Percentiles rank a stretch among this genome's conserved stretches.
phyloP scores from a whole-genome alignment of 2,329 filamentous ascomycete genomes.

The Fusarium verticillioides region DNA sequence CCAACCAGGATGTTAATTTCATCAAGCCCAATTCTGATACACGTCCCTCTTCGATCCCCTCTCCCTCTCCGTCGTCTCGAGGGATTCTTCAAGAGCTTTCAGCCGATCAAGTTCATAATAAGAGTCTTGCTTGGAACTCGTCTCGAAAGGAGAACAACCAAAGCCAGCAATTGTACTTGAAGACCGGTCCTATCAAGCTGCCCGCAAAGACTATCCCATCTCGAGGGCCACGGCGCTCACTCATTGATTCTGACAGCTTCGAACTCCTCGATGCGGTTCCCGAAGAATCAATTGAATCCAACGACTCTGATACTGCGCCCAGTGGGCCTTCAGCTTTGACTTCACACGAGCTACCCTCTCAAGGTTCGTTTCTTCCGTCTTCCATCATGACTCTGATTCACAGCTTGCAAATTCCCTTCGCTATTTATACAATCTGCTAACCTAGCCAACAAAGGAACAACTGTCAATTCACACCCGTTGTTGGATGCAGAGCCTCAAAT shows the following conservation, averaged over 20 bases:
- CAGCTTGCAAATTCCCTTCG: not conserved
- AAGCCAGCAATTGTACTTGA: slow-evolving; percentile 5
- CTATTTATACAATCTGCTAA: slow-evolving; percentile 24
- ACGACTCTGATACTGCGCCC: slow-evolving; percentile 8
- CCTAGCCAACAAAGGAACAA: slow-evolving; percentile 12
- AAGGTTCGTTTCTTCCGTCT: slow-evolving; percentile 30
- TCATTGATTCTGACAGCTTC: slow-evolving; percentile 48
- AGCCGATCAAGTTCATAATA: slow-evolving; percentile 43
- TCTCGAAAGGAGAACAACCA: slow-evolving; percentile 1
- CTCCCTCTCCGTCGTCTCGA: slow-evolving; percentile 28
- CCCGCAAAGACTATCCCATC: slow-evolving; percentile 22
- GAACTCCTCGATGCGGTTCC: slow-evolving; percentile 49
- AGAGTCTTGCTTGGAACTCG: slow-evolving; percentile 23
- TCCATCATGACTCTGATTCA: not conserved
- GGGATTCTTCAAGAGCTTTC: slow-evolving; percentile 45
- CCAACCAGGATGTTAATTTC: slow-evolving; percentile 34
- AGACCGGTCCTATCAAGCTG: slow-evolving; percentile 24
- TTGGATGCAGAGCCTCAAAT: slow-evolving; percentile 38
- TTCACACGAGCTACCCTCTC: not conserved
- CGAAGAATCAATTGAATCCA: slow-evolving; percentile 43
- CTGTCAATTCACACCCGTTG: slow-evolving; percentile 39
- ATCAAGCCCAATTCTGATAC: slow-evolving; percentile 28
- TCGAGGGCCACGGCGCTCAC: slow-evolving; percentile 46
- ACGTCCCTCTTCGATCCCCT: slow-evolving; percentile 29
- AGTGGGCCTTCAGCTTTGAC: not conserved